Percentiles rank a stretch among this genome's conserved stretches.
These are phyloP conservation scores for Quercus aquifolioides DNA, from an alignment of 306 rosid genomes.

Conservation along the genomic window DNA sequence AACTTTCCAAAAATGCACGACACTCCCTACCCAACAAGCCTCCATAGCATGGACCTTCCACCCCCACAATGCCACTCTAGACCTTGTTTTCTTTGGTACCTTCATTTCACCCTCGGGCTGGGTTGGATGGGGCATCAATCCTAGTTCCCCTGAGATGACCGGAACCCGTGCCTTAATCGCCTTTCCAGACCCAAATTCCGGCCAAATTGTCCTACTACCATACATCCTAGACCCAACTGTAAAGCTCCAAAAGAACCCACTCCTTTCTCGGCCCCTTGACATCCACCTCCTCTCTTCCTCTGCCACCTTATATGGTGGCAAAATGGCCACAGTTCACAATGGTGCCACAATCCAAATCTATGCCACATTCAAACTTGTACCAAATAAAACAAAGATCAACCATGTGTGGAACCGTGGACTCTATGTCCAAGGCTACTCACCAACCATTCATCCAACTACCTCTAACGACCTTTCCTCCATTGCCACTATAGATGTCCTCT, in stretches of 20 bases:
- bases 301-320: slow-evolving; percentile 67
- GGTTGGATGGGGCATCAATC: slow-evolving; percentile 96
- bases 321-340: slow-evolving; percentile 64
- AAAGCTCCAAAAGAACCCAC: slow-evolving; percentile 69
- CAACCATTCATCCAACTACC: slow-evolving; percentile 87
- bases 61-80: slow-evolving; percentile 63
- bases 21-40: slow-evolving; percentile 87
- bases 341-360: slow-evolving; percentile 80
- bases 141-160: slow-evolving; percentile 70
- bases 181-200: slow-evolving; percentile 78
- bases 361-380: slow-evolving; percentile 51
- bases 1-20: slow-evolving; percentile 73
- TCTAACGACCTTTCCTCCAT: slow-evolving; percentile 67
- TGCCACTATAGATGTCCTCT: slow-evolving; percentile 62
- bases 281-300: slow-evolving; percentile 64
- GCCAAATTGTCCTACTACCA: slow-evolving; percentile 73
- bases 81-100: slow-evolving; percentile 73
- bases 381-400: slow-evolving; percentile 69
- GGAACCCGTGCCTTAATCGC: slow-evolving; percentile 81
- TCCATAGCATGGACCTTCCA: slow-evolving; percentile 97
- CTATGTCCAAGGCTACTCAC: slow-evolving; percentile 96
- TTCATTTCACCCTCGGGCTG: slow-evolving; percentile 98
- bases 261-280: slow-evolving; percentile 86
- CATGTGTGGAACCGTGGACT: slow-evolving; percentile 91
- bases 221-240: slow-evolving; percentile 73